Evolutionary conservation across 495 filamentous ascomycete genomes (phyloP), one percentile per base, ranked within the genome.

Genomic region (Podospora appendiculata): DNA sequence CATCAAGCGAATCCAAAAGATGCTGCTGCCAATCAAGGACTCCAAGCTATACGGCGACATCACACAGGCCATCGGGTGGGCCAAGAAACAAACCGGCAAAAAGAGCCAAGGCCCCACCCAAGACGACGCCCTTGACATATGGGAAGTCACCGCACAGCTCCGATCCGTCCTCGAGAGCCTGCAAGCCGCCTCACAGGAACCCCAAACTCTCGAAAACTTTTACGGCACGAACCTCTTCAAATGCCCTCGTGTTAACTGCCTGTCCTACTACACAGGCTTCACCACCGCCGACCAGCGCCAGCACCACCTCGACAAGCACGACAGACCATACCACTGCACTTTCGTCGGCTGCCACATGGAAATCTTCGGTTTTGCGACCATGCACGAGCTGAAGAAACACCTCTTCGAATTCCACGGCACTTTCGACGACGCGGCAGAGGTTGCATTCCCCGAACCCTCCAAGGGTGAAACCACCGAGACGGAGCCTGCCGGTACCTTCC

Each of bases 221-320:
- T 72, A 75, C 52, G 71, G 71, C 3, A 44, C 49, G n/a, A 53
- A 63, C 12, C 51, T 56, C 45, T 73, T 69, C 57, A 74, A 73
- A 56, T 75, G 72, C 42, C 65, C 67, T 5, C 58, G 64, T 32
- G 45, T 73, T 16, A 67, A 58, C 51, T 76, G 73, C 47, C 59
- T 51, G 17, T 67, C 64, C 54, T 76, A 71, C 49, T 60, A 69
- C 50, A 56, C 70, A 50, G 73, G 73, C 4, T 76, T 75, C 48
- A 43, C 33, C 2, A 60, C 59, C 8, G 32, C 13, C 0, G 55
- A 60, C 14, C 50, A 55, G 18, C 61, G 65, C 4, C 60, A 71
- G 17, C 46, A 60, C 7, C 70, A 74, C 54, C 43, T 66, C 39
- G 54, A 63, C 10, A 52, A 60, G n/a, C 71, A 75, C 47, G 61